phyloP scores from a whole-genome alignment of 2,329 filamentous ascomycete genomes.

The Colletotrichum kahawae region DNA sequence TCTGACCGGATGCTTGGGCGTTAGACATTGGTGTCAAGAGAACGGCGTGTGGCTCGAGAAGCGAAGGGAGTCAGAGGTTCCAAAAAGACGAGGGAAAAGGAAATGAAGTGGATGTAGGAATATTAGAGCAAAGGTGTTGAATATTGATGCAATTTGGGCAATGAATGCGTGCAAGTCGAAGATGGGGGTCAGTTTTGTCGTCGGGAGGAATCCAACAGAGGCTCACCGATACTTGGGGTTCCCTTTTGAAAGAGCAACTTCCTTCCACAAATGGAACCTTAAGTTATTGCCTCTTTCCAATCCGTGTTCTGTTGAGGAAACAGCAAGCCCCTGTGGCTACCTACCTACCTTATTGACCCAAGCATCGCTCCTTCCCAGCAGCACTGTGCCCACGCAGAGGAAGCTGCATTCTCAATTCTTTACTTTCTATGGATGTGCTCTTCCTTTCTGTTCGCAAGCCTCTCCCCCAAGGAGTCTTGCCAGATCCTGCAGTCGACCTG shows the following conservation, averaged over 20 bases:
- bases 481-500: neutral
- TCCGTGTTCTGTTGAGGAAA: neutral
- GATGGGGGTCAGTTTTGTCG: neutral
- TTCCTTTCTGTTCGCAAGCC: neutral
- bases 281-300: neutral
- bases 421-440: neutral
- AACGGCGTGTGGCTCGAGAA: too few relatives aligned
- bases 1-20: neutral
- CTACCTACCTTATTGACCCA: neutral
- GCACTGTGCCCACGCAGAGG: neutral
- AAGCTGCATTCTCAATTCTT: neutral
- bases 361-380: neutral
- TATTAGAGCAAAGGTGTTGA: accelerated
- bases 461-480: neutral
- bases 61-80: neutral
- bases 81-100: neutral
- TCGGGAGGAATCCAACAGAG: neutral
- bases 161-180: neutral
- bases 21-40: neutral
- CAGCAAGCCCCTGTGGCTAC: neutral
- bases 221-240: neutral
- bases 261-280: neutral
- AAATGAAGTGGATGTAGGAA: neutral
- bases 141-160: neutral
- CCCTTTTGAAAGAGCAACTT: neutral